These are phyloP conservation scores for Yamadazyma sp. DNA, from an alignment of 805 yeast species.

Conservation along the genomic window DNA sequence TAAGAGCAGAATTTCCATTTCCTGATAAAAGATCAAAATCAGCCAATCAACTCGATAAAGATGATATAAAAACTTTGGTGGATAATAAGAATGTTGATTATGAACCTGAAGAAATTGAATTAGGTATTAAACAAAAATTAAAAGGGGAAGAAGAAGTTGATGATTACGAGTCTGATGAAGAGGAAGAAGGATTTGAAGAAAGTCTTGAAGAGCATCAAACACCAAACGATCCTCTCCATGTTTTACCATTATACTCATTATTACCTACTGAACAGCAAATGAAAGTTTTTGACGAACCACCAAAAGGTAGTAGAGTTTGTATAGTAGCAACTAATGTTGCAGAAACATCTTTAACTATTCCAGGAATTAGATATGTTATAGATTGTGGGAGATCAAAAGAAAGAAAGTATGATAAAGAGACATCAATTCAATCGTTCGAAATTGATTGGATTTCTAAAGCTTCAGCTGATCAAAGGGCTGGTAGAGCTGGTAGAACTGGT, in stretches of 20 bases:
- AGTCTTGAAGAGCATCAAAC: conserved; percentile 66
- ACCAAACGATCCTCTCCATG: conserved; percentile 76
- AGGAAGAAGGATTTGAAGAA: conserved; percentile 73
- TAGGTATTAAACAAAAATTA: conserved; percentile 46
- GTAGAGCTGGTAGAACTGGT: conserved; percentile 98
- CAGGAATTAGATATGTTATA: conserved; percentile 90
- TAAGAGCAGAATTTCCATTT: conserved; percentile 68
- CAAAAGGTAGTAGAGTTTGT: conserved; percentile 81
- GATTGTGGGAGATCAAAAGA: conserved; percentile 95
- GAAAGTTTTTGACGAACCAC: conserved; percentile 86
- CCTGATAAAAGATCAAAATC: conserved; percentile 21
- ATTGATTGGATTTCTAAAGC: conserved; percentile 94
- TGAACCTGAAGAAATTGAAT: conserved; percentile 88
- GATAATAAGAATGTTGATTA: conserved; percentile 53
- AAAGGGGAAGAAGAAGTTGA: conserved; percentile 39
- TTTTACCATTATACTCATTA: conserved; percentile 86
- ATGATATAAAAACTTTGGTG: conserved; percentile 18
- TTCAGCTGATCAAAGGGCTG: conserved; percentile 90
- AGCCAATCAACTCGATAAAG: conserved; percentile 18
- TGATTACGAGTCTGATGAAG: conserved; percentile 52
- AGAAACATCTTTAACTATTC: conserved; percentile 95
- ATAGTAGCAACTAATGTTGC: conserved; percentile 97
- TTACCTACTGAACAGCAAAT: conserved; percentile 94
- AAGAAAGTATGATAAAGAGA: conserved; percentile 72
- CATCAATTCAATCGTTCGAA: conserved; percentile 91